Evolutionary conservation across 106 monocot genomes (phyloP).

Genomic region (Posidonia australis): DNA sequence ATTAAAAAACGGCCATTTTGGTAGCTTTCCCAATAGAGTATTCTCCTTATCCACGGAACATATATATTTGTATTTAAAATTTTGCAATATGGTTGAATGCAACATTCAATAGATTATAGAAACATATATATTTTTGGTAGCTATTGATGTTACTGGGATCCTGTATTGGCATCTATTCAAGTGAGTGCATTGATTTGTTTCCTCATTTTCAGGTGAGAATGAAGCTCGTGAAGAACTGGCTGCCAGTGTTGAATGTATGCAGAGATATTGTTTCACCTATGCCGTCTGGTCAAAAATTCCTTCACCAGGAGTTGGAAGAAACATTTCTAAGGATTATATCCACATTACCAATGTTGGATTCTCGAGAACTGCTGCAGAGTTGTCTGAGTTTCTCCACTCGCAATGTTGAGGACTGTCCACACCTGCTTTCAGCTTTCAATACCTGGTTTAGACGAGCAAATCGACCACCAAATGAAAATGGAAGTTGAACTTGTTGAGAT

Average conservation of each 20-base stretch:
- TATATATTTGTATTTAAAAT: no score
- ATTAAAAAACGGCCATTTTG: no score
- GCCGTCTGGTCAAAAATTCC: conserved; percentile 39
- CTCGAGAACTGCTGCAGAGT: conserved; percentile 60
- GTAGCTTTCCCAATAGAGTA: no score
- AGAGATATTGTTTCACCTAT: conserved; percentile 49
- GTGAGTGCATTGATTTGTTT: neutral
- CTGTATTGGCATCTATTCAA: no score
- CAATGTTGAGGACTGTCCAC: conserved; percentile 67
- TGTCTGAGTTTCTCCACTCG: conserved; percentile 89
- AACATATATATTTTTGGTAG: no score
- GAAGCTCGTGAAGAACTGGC: conserved; percentile 79
- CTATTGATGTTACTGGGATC: no score
- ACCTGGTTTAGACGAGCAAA: conserved; percentile 87
- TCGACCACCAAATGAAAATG: conserved; percentile 20
- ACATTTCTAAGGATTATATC: conserved; percentile 87
- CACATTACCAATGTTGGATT: conserved; percentile 63
- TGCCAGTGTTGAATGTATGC: conserved; percentile 83
- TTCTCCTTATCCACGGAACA: no score
- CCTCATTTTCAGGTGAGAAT: conserved; percentile 50
- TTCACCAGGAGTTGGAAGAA: conserved; percentile 76
- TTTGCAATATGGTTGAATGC: no score
- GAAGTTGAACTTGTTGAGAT: conserved; percentile 4
- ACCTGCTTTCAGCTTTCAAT: conserved; percentile 62
- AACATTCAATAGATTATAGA: no score